Base-by-base conservation (phyloP, 2,329 filamentous ascomycete species). In the Thyridium curvatum region DNA sequence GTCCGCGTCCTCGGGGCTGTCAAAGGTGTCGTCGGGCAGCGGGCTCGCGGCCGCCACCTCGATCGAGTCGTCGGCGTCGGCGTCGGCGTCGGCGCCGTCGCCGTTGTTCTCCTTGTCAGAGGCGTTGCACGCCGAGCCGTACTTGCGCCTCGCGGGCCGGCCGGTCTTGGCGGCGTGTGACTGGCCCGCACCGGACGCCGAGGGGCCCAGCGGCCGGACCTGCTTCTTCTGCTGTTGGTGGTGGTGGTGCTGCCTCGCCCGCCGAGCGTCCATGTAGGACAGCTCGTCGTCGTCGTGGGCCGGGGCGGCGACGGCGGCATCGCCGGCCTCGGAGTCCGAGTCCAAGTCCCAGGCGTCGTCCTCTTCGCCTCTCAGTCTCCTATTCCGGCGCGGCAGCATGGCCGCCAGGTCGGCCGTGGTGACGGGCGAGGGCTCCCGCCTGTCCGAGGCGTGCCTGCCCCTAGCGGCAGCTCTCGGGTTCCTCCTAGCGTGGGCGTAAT, bases 51-150 rank as follows among this genome's bases (percentile, higher is more conserved):
- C 21, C 58, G 52, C 34, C 61, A 62, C 14, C 54, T 57, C 10
- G 14, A 45, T 47, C 32, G 51, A 45, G 12, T 52, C 60, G 10
- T 65, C 60, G 3, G 60, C 56, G 4, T 53, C 56, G 3, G 56
- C 59, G 21, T 51, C 54, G 2, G 53, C 57, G 41, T 48, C 45
- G 3, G 45, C 50, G 42, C 42, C 45, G 2, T 55, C 60, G 2
- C 47, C 56, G 30, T 70, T 58, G 42, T 81, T 80, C 55, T 82
- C 78, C 58, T 80, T 78, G 39, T 82, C 73, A 3, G 74, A 77
- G 2, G 17, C 17, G 15, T 34, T 34, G 32, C 29, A 61, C 13
- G 61, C 63, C 14, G 53, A 52, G 4, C 72, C 69, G 45, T 81
- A 78, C 1, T 74, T 79, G 40, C 68, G 63, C 18, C 48, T 50